Base-by-base conservation (phyloP, 208 protist genomes). In the Kentomonas sorsogonicus region DNA sequence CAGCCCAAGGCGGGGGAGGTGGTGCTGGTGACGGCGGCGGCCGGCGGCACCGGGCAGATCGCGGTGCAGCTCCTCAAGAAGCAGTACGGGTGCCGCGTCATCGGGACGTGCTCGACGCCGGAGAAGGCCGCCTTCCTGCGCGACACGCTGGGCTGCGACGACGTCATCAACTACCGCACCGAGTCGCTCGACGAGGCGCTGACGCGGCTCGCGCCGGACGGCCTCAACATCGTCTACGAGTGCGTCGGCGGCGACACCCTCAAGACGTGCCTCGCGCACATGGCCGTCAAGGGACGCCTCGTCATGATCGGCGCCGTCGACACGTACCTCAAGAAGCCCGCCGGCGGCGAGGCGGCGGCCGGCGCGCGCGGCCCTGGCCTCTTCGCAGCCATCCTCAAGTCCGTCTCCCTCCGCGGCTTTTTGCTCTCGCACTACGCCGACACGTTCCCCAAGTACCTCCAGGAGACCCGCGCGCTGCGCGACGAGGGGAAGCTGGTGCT, bases 11-110 rank as follows among this genome's bases (percentile, higher is more conserved):
- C 73, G 50, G 68, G 64, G 47, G 72, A 86, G 30, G 47, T 53
- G n/a, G 72, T 69, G 15, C 66, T 86, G 13, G 74, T 82, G 39
- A 78, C 70, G 0, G 83, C 79, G 11, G 85, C 78, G 3, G 79
- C 74, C 20, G 85, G 78, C 30, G 78, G 76, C 51, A 86, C 77
- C 3, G 77, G 81, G 22, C 60, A 43, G 22, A 72, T 83, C 27
- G 72, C 74, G 6, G 77, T 86, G 41, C 80, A 92, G 60, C 60
- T 87, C 2, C 68, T 79, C n/a, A 79, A 84, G 56, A 51, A 70
- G 45, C 44, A 79, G 41, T 72, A 75, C 53, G 57, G 63, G 15
- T 77, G 63, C 54, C 61, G 69, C 23, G 78, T 91, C 31, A 69
- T 81, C 31, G 77, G 84, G 6, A 91, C 77, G 29, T 88, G 78